phyloP scores from a whole-genome alignment of 1,139 yeast genomes.

The Pichia sp. region DNA sequence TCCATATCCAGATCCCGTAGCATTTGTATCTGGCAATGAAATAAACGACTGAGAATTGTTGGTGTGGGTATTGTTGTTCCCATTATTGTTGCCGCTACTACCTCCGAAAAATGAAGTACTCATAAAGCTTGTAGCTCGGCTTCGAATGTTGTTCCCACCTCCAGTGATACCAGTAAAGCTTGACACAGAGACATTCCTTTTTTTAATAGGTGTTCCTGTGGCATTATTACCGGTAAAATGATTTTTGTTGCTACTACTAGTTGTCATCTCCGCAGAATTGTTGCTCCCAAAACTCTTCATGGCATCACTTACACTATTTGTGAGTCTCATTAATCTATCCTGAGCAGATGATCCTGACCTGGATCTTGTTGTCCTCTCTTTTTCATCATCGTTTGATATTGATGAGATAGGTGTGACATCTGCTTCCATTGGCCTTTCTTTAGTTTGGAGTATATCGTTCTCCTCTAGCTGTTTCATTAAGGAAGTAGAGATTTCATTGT shows the following conservation, averaged over 20 bases:
- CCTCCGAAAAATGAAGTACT: conserved; percentile 18
- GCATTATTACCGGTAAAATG: no score
- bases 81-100: neutral
- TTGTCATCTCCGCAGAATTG: no score
- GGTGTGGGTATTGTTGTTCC: neutral
- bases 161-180: no score
- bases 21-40: no score
- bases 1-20: neutral
- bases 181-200: no score
- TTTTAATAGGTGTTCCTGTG: no score
- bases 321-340: conserved; percentile 21
- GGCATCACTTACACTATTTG: conserved; percentile 25
- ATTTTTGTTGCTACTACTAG: no score
- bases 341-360: conserved; percentile 10
- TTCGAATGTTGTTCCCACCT: conserved; percentile 18
- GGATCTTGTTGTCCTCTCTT: neutral
- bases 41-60: no score
- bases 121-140: conserved; percentile 24
- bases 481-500: neutral
- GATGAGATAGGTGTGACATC: neutral
- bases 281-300: conserved; percentile 21
- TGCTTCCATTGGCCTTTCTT: neutral
- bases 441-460: conserved; percentile 14
- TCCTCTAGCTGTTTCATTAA: conserved; percentile 21
- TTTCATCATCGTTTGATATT: neutral